Percentiles rank a stretch among this genome's conserved stretches.
Evolutionary conservation across 148 eudicot genomes (phyloP).

Genomic region (Fagopyrum tataricum): DNA sequence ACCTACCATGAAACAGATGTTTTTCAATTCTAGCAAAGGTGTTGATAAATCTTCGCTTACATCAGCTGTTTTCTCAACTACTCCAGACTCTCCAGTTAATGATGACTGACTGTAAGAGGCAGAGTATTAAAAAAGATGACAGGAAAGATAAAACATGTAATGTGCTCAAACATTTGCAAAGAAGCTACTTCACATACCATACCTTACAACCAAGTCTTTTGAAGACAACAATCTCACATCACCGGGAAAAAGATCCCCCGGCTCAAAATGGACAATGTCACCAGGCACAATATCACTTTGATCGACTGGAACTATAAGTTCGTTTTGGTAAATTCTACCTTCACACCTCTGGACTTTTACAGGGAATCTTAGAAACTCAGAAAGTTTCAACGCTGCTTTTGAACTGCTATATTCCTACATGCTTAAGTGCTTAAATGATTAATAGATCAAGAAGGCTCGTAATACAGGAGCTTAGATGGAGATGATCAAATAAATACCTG

Average conservation of each 20-base stretch:
- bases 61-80: constrained; percentile 42
- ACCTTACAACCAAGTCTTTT: constrained; percentile 41
- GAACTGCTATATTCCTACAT: constrained; percentile 41
- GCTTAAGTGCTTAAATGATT: neutral
- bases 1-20: constrained; percentile 49
- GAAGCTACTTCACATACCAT: constrained; percentile 11
- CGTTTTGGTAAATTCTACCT: constrained; percentile 37
- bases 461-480: neutral
- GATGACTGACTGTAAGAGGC: constrained; percentile 46
- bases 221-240: constrained; percentile 45
- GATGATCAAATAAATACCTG: constrained; percentile 27
- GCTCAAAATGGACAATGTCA: constrained; percentile 38
- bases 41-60: constrained; percentile 35
- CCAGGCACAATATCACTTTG: constrained; percentile 45
- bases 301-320: constrained; percentile 40
- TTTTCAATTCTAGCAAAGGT: constrained; percentile 42
- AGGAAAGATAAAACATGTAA: neutral
- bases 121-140: constrained; percentile 14
- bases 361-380: constrained; percentile 39
- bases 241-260: constrained; percentile 53
- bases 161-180: constrained; percentile 2
- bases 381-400: constrained; percentile 49
- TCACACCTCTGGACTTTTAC: constrained; percentile 49
- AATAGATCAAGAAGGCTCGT: neutral
- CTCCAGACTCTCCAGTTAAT: constrained; percentile 48